Conservation (phyloP, 1,284 basidiomycete species). For the Malassezia dermatis region DNA sequence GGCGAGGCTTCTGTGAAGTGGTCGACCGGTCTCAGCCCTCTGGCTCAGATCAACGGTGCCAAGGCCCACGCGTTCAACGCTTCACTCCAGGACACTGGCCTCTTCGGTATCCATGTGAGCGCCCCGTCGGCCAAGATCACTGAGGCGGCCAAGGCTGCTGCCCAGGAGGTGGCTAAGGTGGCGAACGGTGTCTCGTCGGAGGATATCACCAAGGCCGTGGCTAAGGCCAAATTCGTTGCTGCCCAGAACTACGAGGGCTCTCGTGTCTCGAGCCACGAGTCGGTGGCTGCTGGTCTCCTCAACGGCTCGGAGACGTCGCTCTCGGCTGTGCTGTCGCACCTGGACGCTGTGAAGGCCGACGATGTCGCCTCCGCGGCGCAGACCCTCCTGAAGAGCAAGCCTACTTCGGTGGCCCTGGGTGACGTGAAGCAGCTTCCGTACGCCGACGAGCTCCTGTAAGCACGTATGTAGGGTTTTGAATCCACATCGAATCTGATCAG, state of each 20-base stretch:
- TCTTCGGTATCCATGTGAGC: conserved; percentile 40
- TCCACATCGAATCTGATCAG: background rate
- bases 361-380: conserved; percentile 27
- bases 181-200: conserved; percentile 33
- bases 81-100: conserved; percentile 34
- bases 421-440: conserved; percentile 42
- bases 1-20: conserved; percentile 44
- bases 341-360: conserved; percentile 32
- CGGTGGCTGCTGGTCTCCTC: conserved; percentile 27
- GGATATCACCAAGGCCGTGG: conserved; percentile 30
- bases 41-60: conserved; percentile 26
- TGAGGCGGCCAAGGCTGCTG: conserved; percentile 29
- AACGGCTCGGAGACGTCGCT: conserved; percentile 24
- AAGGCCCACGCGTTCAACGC: conserved; percentile 41
- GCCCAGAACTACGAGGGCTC: conserved; percentile 30
- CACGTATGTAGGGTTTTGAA: background rate
- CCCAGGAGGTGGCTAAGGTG: conserved; percentile 33
- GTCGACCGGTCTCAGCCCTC: conserved; percentile 35
- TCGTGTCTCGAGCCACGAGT: conserved; percentile 29
- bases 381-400: conserved; percentile 43
- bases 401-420: conserved; percentile 42
- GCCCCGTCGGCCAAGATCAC: conserved; percentile 29
- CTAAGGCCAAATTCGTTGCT: conserved; percentile 43
- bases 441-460: conserved; percentile 42
- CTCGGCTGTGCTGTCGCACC: conserved; percentile 24